Conservation (phyloP, 202 grass and related monocot genomes). For the Thinopyrum obtusiflorum region DNA sequence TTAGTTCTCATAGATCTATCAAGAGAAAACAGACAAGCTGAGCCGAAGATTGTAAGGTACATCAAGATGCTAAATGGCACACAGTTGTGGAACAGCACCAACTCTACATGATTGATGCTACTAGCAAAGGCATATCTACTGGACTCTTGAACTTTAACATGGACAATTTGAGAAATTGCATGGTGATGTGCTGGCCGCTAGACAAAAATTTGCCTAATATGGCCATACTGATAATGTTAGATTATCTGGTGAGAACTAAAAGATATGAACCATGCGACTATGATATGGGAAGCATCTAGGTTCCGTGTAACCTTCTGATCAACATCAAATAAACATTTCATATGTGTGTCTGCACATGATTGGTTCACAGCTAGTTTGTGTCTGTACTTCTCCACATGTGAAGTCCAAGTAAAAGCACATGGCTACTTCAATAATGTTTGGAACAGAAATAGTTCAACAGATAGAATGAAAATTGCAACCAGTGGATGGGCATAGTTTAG, state of each 20-base stretch:
- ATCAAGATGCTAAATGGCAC: neutral
- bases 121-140: neutral
- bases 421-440: constrained; percentile 2
- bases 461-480: neutral
- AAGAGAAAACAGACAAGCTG: neutral
- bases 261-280: neutral
- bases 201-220: neutral
- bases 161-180: neutral
- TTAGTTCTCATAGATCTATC: neutral
- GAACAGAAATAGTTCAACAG: neutral
- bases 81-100: neutral
- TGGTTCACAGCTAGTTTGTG: constrained; percentile 17
- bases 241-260: neutral
- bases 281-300: constrained; percentile 27
- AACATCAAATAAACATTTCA: neutral
- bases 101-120: neutral
- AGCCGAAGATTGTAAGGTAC: neutral
- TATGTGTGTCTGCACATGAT: neutral
- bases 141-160: neutral
- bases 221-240: constrained; percentile 15
- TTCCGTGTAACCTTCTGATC: neutral
- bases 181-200: neutral
- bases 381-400: constrained; percentile 28
- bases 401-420: constrained; percentile 8
- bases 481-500: neutral